These are phyloP conservation scores for Pythium biforme DNA, from an alignment of 352 stramenopile species.

Conservation along the genomic window DNA sequence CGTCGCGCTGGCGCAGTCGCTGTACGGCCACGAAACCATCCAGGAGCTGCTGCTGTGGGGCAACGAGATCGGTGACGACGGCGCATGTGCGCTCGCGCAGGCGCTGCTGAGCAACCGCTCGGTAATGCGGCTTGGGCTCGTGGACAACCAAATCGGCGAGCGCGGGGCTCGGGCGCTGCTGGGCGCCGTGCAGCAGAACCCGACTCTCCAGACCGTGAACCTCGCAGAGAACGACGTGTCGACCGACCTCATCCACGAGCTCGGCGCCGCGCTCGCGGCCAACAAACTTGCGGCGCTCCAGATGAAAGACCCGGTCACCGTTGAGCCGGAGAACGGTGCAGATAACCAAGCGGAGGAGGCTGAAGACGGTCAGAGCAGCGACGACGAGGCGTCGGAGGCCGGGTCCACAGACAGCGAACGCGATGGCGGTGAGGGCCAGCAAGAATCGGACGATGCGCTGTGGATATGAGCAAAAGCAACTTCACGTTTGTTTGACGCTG, in stretches of 20 bases:
- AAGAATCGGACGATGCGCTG: constrained; percentile 32
- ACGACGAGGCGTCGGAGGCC: constrained; percentile 24
- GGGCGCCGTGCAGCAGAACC: constrained; percentile 55
- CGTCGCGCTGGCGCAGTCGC: constrained; percentile 47
- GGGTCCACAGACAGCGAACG: constrained; percentile 31
- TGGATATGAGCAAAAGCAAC: constrained; percentile 9
- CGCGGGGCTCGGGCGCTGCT: constrained; percentile 42
- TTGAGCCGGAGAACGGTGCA: neutral
- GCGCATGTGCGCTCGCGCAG: constrained; percentile 43
- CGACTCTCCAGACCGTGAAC: constrained; percentile 51
- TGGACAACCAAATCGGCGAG: constrained; percentile 47
- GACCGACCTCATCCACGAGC: constrained; percentile 34
- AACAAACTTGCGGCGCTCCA: constrained; percentile 28
- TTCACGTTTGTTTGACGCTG: too few species aligned
- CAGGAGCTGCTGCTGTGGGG: constrained; percentile 45
- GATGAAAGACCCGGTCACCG: neutral
- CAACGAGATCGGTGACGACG: constrained; percentile 54
- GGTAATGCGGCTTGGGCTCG: constrained; percentile 50
- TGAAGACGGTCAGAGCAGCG: constrained; percentile 31
- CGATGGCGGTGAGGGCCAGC: constrained; percentile 3
- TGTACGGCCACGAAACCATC: constrained; percentile 67
- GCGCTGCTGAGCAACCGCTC: constrained; percentile 54
- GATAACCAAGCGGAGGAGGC: neutral
- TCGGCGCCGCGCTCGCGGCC: constrained; percentile 40
- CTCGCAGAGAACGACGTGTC: constrained; percentile 52